A percentile compares a stretch with the other conserved stretches of the same genome.
These are phyloP conservation scores for Mikania micrantha DNA, from an alignment of 129 eudicot species.

Conservation along the genomic window DNA sequence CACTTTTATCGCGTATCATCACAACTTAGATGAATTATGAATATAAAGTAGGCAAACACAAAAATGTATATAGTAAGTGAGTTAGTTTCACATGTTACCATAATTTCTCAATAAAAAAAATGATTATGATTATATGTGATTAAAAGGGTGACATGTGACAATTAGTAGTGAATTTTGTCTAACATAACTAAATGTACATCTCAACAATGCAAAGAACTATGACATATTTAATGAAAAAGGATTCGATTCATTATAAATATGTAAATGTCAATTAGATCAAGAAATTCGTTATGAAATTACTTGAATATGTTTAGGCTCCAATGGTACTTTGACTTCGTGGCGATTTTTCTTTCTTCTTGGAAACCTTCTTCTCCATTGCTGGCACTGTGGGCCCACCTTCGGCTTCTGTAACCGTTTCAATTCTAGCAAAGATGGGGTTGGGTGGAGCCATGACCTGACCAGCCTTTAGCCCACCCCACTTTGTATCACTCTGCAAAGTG, in stretches of 20 bases:
- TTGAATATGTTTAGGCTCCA: slow-evolving; percentile 29
- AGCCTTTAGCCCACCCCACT: slow-evolving; percentile 88
- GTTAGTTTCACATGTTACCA: too few relatives aligned
- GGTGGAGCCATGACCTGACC: slow-evolving; percentile 82
- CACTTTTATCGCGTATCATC: too few relatives aligned
- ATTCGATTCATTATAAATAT: background rate
- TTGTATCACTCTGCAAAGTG: slow-evolving; percentile 58
- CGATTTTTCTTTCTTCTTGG: slow-evolving; percentile 48
- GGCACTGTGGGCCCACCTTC: slow-evolving; percentile 22
- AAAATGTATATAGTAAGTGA: too few relatives aligned
- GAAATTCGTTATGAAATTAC: background rate
- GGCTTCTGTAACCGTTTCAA: slow-evolving; percentile 37
- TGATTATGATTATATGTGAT: too few relatives aligned
- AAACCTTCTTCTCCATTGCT: slow-evolving; percentile 39
- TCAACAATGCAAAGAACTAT: slow-evolving; percentile 5
- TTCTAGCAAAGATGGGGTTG: slow-evolving; percentile 67
- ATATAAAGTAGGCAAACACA: too few relatives aligned
- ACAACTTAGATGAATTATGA: too few relatives aligned
- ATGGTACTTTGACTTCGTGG: slow-evolving; percentile 27
- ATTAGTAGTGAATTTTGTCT: too few relatives aligned
- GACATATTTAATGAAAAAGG: background rate
- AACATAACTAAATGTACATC: too few relatives aligned
- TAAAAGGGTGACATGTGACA: too few relatives aligned
- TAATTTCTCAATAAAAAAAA: too few relatives aligned
- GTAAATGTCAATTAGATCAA: background rate